These are phyloP conservation scores for Annulohypoxylon bovei DNA, from an alignment of 495 filamentous ascomycete genomes.

Conservation along the genomic window DNA sequence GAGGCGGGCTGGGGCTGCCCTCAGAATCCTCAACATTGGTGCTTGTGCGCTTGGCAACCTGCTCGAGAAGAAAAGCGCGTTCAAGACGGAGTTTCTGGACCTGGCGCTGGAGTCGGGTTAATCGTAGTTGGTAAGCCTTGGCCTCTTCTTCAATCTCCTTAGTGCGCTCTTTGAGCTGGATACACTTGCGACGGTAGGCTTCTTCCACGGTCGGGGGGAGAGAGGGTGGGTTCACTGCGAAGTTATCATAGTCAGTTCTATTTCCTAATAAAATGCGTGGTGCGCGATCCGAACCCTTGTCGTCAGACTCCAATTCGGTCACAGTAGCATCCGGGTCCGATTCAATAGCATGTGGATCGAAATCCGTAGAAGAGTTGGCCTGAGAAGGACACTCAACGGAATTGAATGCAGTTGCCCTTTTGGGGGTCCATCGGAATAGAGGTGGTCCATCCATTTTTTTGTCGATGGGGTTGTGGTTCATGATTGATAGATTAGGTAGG, in stretches of 20 bases:
- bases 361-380: no score
- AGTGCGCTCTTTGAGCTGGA: slow-evolving; percentile 90
- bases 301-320: neutral
- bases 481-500: neutral
- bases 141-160: slow-evolving; percentile 90
- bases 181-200: slow-evolving; percentile 96
- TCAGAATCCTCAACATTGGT: slow-evolving; percentile 80
- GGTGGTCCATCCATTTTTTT: neutral
- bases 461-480: neutral
- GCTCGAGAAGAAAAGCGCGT: slow-evolving; percentile 87
- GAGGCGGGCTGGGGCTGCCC: slow-evolving; percentile 75
- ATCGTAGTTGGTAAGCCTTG: slow-evolving; percentile 78
- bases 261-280: neutral
- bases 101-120: slow-evolving; percentile 80
- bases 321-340: neutral
- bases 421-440: neutral
- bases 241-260: slow-evolving; percentile 8
- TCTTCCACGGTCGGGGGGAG: slow-evolving; percentile 95
- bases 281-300: slow-evolving; percentile 7
- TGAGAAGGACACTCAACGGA: neutral
- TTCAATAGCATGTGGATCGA: neutral
- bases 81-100: slow-evolving; percentile 93
- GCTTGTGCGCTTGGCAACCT: slow-evolving; percentile 84
- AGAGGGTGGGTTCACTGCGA: slow-evolving; percentile 64
- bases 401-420: neutral